Conservation (phyloP, 2,329 filamentous ascomycete species). For the Cryphonectria nitschkei region DNA sequence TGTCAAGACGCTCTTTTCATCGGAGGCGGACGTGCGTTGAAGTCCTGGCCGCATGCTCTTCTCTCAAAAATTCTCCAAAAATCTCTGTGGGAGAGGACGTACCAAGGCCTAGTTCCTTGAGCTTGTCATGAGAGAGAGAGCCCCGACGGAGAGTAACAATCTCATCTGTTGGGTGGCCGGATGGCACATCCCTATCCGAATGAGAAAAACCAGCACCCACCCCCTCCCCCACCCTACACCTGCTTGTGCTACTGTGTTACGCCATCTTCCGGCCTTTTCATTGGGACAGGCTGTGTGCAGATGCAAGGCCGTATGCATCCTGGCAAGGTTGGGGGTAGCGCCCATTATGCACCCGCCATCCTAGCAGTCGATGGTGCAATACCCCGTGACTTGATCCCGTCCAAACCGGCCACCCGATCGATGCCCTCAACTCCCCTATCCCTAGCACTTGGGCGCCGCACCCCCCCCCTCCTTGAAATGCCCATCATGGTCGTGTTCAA, state of each 20-base stretch:
- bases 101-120: background rate
- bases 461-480: conserved; percentile 24
- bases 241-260: conserved; percentile 21
- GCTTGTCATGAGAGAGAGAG: background rate
- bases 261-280: conserved; percentile 24
- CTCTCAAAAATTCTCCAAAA: background rate
- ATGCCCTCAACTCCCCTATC: conserved; percentile 11
- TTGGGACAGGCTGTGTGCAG: conserved; percentile 20
- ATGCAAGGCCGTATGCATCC: conserved; percentile 22
- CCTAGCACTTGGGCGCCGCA: background rate
- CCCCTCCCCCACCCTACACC: conserved; percentile 26
- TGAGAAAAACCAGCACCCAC: conserved; percentile 3
- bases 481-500: conserved; percentile 16
- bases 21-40: background rate
- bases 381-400: conserved; percentile 55
- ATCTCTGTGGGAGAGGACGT: background rate
- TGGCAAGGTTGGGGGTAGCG: conserved; percentile 33
- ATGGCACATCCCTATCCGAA: conserved; percentile 20
- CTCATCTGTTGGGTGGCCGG: conserved; percentile 2
- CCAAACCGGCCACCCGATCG: conserved; percentile 25
- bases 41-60: background rate
- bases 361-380: conserved; percentile 61
- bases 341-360: conserved; percentile 46
- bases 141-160: background rate
- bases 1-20: background rate